Evolutionary conservation across 345 rosid genomes (phyloP).

Genomic region (Pugionium cornutum): DNA sequence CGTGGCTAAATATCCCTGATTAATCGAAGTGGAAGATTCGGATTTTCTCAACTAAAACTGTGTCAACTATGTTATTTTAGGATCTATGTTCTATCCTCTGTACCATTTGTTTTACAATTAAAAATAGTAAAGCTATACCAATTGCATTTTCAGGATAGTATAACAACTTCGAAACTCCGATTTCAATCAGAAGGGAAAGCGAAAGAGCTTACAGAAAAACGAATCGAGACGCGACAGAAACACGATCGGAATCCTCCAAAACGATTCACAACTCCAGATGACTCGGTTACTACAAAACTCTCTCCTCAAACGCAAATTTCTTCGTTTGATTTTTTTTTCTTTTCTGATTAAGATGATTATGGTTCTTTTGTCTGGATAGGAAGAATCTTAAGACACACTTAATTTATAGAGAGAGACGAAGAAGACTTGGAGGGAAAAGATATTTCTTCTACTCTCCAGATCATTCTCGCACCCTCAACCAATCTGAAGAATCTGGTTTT

Average conservation of each 20-base stretch:
- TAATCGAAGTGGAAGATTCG: too few relatives aligned
- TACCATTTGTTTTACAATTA: too few relatives aligned
- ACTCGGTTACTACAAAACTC: slow-evolving; percentile 41
- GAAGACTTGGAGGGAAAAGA: slow-evolving; percentile 21
- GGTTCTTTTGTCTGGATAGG: neutral
- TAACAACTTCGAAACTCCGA: neutral
- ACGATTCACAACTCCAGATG: slow-evolving; percentile 47
- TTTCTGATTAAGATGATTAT: slow-evolving; percentile 1
- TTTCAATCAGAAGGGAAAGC: neutral
- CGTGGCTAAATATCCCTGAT: too few relatives aligned
- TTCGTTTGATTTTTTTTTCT: neutral
- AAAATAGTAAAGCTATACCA: neutral
- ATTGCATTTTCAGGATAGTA: neutral
- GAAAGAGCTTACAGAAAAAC: slow-evolving; percentile 35
- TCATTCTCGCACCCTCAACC: slow-evolving; percentile 50
- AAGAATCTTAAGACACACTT: slow-evolving; percentile 12
- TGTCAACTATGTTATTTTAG: too few relatives aligned
- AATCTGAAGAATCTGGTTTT: slow-evolving; percentile 45
- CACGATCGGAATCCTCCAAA: slow-evolving; percentile 29
- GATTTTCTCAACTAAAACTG: too few relatives aligned
- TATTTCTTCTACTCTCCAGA: slow-evolving; percentile 53
- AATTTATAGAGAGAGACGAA: slow-evolving; percentile 39
- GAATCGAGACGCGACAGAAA: neutral
- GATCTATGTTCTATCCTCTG: too few relatives aligned
- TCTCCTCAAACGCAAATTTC: slow-evolving; percentile 36